Percentiles rank a stretch among this genome's conserved stretches.
These are phyloP conservation scores for Ceratocystis huliohia DNA, from an alignment of 2,329 filamentous ascomycete species.

Conservation along the genomic window DNA sequence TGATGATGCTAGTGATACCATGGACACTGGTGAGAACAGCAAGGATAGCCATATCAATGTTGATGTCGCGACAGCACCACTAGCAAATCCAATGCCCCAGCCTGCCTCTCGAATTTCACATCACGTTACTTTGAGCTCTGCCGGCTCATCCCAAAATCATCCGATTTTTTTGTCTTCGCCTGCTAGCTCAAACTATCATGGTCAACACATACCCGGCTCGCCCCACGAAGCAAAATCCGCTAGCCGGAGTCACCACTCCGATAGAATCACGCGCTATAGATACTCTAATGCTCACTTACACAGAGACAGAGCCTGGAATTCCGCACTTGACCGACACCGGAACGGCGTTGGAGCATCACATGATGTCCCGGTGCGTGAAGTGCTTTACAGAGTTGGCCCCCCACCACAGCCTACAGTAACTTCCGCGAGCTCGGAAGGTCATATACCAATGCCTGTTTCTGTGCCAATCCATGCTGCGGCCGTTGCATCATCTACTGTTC, in stretches of 20 bases:
- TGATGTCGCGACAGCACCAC: neutral
- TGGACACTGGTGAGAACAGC: constrained; percentile 9
- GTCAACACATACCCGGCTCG: neutral
- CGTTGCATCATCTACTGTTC: neutral
- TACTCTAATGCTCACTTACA: neutral
- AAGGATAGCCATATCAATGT: neutral
- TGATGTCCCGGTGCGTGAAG: neutral
- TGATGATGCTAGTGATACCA: neutral
- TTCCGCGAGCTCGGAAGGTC: neutral
- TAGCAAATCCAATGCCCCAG: neutral
- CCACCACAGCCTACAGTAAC: neutral
- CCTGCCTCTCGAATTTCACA: neutral
- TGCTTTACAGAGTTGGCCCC: constrained; percentile 3
- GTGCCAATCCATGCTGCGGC: neutral
- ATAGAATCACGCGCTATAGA: constrained; percentile 2
- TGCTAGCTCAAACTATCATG: neutral
- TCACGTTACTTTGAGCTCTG: neutral
- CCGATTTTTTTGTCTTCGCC: neutral
- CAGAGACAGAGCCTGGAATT: constrained; percentile 13
- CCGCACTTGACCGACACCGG: constrained; percentile 9
- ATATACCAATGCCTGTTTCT: neutral
- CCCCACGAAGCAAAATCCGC: neutral
- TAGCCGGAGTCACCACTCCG: neutral
- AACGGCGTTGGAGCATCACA: neutral
- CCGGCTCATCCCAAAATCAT: neutral